Conservation (phyloP, 805 yeast species). For the Myxozyma mucilagina region DNA sequence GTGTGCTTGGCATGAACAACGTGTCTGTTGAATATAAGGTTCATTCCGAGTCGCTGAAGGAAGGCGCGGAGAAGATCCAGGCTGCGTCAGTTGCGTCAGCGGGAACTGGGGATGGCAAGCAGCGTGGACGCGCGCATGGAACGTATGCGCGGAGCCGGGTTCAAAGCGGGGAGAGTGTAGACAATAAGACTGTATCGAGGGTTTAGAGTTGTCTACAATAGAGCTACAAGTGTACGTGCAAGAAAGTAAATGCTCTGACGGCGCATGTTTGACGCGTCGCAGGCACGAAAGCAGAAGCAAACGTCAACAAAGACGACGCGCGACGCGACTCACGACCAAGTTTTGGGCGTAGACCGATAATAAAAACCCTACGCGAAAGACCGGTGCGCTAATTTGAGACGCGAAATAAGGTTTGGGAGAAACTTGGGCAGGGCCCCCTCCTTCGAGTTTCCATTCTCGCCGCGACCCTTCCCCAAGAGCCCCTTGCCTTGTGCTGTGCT, state of each 20-base stretch:
- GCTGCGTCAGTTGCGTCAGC: conserved; percentile 13
- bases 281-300: neutral
- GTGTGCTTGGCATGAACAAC: conserved; percentile 26
- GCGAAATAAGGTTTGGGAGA: neutral
- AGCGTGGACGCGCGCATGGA: conserved; percentile 5
- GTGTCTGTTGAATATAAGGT: conserved; percentile 37
- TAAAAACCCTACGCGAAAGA: neutral
- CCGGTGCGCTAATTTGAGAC: too few species aligned
- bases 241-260: too few species aligned
- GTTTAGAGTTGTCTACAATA: too few species aligned
- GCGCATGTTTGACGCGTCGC: neutral
- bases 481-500: neutral
- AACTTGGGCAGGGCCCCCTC: too few species aligned
- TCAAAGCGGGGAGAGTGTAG: neutral
- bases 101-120: conserved; percentile 10
- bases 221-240: neutral
- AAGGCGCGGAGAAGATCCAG: conserved; percentile 27
- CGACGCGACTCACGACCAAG: neutral
- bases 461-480: neutral
- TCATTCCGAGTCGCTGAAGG: conserved; percentile 38
- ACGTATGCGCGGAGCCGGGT: neutral
- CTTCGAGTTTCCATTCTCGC: too few species aligned
- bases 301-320: neutral
- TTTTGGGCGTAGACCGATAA: neutral
- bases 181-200: too few species aligned